Base-by-base conservation (phyloP, 352 stramenopile genomes). In the Phytopythium mirpurense region DNA sequence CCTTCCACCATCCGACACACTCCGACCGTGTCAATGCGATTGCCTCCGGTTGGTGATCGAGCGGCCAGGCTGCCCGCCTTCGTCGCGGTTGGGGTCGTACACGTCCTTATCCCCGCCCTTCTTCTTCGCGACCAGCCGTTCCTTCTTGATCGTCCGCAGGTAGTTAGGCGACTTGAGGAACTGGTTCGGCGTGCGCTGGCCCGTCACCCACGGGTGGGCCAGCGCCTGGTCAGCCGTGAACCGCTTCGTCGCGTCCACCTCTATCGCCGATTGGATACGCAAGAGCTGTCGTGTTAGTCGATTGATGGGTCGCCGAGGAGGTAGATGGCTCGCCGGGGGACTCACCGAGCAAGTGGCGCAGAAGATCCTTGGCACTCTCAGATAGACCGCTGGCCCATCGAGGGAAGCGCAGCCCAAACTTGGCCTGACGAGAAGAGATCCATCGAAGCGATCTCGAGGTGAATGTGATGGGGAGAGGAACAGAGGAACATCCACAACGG, bases 391-490 rank as follows among this genome's bases (percentile, higher is more conserved):
- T 91, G 4, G 95, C 93, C 95, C 96, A 99, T 16, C 87, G 74
- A 26, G 95, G 94, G 55, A 98, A 99, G 12, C 94, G 86, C 6
- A 98, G 70, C 26, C 90, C 84, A 67, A 98, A 99, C 63, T 98
- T 98, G 23, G 79, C 72, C 68, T 95, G 40, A 2, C 78, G 51
- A 73, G 59, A 38, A 72, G 59, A 36, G 11, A 21, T 12, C 40
- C 29, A 44, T 31, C 7, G 47, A 9, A 40, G 40, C n/a, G 21
- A 29, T 8, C 14, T 26, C 2, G 8, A 14, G 18, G 42, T 54
- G 2, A 52, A 44, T 46, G 19, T 41, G 19, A 24, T 8, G 12
- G 24, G n/a, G n/a, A n/a, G n/a, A n/a, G n/a, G n/a, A n/a, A n/a
- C n/a, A n/a, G n/a, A n/a, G n/a, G n/a, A n/a, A n/a, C n/a, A 35